Base-by-base conservation (phyloP, 192 early-diverging fungal species). In the Dispira simplex region DNA sequence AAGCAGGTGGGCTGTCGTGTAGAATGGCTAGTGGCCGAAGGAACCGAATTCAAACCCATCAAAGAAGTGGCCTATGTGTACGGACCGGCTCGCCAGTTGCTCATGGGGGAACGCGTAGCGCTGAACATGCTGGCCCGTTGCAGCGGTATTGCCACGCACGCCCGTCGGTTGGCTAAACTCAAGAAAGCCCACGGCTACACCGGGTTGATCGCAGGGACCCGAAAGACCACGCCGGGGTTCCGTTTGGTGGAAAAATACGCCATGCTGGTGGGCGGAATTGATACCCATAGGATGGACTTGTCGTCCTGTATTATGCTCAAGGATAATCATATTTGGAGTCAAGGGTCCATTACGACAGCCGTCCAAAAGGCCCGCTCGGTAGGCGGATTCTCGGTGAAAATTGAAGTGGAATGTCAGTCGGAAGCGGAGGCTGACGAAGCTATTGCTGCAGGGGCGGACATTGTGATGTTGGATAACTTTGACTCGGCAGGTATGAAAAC, bases 251-350 rank as follows among this genome's bases (percentile, higher is more conserved):
- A 98, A 70, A 98, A 98, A 68, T 98, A 98, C 71, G 96, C 90
- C 27, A 93, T 95, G 82, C 75, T 93, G 23, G 92, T 98, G 21
- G 96, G 96, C 46, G 96, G 96, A 45, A 86, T 90, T 51, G 96
- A 98, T 70, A 93, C 91, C 0, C 96, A 98, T 72, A 92, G 96
- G 46, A 87, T 91, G 83, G 93, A 97, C 72, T 78, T 99, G 56
- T 95, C 92, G 5, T 84, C 90, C 16, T 95, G 97, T 93, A 88
- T 99, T 59, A 99, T 99, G 96, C 80, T 99, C 55, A 99, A 99
- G 74, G 96, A 99, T 77, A 97, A 98, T 76, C 96, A 98, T 66
- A 86, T 98, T 63, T 98, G 95, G 95, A 83, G 83, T 62, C 83
- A 81, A 46, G 86, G 96, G 0, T 95, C 92, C 0, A 96, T 98